A percentile compares a stretch with the other conserved stretches of the same genome.
Conservation (phyloP, 768 basidiomycete species). For the Leccinum rimulosum region DNA sequence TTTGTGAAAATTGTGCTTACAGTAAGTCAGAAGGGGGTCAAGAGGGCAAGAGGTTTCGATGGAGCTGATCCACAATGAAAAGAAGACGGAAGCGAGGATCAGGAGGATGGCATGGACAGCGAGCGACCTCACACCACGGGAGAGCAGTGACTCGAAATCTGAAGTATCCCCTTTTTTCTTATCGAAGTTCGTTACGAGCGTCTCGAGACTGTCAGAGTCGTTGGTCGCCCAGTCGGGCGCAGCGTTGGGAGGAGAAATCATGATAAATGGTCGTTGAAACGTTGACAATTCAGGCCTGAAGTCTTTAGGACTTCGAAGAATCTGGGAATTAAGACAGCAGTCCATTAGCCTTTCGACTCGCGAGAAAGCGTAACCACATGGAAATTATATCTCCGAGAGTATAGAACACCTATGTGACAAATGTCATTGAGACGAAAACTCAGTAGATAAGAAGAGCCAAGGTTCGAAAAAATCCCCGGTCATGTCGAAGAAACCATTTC, state of each 20-base stretch:
- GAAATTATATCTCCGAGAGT: too few species aligned
- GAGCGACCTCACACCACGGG: not conserved
- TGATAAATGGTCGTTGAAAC: not conserved
- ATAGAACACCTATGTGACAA: too few species aligned
- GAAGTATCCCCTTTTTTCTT: not conserved
- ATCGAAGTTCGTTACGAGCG: not conserved
- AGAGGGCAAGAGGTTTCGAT: not conserved
- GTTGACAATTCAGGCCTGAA: not conserved
- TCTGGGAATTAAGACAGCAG: not conserved
- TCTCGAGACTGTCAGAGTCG: not conserved
- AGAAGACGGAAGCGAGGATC: not conserved
- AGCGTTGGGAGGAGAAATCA: not conserved
- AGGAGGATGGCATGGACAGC: not conserved
- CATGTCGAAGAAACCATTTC: too few species aligned
- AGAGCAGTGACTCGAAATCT: not conserved
- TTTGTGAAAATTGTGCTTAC: not conserved
- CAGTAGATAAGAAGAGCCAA: too few species aligned
- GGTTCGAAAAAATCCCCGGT: too few species aligned
- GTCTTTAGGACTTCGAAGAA: not conserved
- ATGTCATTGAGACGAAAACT: too few species aligned
- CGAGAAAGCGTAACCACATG: too few species aligned
- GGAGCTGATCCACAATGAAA: not conserved
- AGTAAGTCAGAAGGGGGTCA: not conserved
- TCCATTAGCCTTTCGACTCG: too few species aligned
- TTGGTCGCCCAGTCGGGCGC: not conserved